These are phyloP conservation scores for Echium plantagineum DNA, from an alignment of 257 asterid species.

Conservation along the genomic window DNA sequence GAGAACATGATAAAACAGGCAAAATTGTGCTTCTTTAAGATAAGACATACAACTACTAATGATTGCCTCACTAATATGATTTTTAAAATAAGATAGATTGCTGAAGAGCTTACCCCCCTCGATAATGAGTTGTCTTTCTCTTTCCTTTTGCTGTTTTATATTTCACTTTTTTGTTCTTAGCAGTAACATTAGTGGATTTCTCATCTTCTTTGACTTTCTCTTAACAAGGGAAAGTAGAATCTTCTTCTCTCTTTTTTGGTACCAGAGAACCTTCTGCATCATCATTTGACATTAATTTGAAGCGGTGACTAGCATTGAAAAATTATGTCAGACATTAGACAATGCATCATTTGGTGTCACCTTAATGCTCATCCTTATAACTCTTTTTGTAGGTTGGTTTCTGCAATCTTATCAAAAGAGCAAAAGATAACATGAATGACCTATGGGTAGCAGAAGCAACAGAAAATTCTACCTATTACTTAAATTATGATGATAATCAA, in stretches of 20 bases:
- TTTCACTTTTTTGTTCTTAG: no score
- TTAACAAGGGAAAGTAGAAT: background rate
- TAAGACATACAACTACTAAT: no score
- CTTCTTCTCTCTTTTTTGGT: background rate
- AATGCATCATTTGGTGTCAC: background rate
- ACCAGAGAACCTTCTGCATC: no score
- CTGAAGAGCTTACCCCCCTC: no score
- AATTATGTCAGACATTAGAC: no score
- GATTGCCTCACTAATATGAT: background rate
- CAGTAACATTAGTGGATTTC: no score
- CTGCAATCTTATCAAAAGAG: constrained; percentile 72
- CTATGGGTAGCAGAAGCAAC: constrained; percentile 95
- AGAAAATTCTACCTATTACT: constrained; percentile 61
- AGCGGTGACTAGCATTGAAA: no score
- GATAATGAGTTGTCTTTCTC: no score
- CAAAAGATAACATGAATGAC: constrained; percentile 51
- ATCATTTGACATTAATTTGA: no score
- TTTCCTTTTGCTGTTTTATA: no score
- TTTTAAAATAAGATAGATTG: background rate
- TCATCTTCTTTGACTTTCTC: no score
- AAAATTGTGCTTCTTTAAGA: no score
- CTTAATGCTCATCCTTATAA: background rate
- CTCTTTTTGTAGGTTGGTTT: constrained; percentile 72
- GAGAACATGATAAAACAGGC: background rate
- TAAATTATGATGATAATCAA: constrained; percentile 38